Percentiles rank a stretch among this genome's conserved stretches.
Evolutionary conservation across 2,329 filamentous ascomycete genomes (phyloP).

Genomic region (Colletotrichum sp.): DNA sequence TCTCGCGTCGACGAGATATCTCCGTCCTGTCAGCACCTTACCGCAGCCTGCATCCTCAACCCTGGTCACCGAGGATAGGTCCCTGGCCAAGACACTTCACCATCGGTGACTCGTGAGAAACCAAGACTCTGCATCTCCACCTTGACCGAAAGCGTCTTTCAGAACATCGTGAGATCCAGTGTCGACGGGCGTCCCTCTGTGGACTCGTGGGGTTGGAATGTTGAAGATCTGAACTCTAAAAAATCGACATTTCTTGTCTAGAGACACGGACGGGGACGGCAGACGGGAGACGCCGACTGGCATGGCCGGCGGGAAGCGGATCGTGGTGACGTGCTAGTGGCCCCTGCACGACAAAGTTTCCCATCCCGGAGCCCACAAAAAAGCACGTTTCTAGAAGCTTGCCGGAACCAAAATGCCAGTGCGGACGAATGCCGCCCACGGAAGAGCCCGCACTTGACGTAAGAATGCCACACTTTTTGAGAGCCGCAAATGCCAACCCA

Average conservation of each 20-base stretch:
- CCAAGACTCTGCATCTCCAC: background rate
- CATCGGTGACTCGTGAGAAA: background rate
- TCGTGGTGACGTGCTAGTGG: constrained; percentile 1
- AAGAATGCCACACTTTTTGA: background rate
- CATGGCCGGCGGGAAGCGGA: background rate
- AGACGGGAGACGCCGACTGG: background rate
- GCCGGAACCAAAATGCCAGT: background rate
- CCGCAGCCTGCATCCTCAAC: background rate
- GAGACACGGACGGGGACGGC: background rate
- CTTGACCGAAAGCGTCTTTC: background rate
- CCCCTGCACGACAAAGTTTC: background rate
- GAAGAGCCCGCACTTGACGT: constrained; percentile 11
- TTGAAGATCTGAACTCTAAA: background rate
- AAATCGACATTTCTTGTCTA: background rate
- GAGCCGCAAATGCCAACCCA: background rate
- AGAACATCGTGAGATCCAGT: background rate
- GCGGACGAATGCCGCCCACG: background rate
- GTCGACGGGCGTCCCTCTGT: background rate
- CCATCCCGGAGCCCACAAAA: background rate
- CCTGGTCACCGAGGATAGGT: background rate
- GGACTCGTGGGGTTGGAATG: background rate
- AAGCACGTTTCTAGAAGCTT: constrained; percentile 16
- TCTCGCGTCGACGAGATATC: background rate
- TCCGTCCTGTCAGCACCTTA: background rate
- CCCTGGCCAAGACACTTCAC: background rate